phyloP scores from a whole-genome alignment of 2,329 filamentous ascomycete genomes.

The Hypoxylon sp. region DNA sequence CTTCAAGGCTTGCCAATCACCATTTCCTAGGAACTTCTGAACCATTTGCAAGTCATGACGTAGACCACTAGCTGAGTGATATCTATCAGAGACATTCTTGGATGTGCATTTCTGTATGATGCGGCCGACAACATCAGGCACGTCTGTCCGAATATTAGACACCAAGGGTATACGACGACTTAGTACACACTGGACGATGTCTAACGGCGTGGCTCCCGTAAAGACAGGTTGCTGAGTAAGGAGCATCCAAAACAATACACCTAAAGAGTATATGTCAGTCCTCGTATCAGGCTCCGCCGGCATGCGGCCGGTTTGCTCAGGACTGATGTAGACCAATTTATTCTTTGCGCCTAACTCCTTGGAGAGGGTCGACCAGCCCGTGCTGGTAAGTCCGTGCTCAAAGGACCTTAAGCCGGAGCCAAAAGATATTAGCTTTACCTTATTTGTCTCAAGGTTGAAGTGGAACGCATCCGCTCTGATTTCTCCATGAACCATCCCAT shows the following conservation, averaged over 20 bases:
- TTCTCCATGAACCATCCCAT: conserved; percentile 90
- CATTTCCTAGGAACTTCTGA: conserved; percentile 80
- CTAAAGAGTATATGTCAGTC: conserved; percentile 94
- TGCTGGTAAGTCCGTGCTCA: conserved; percentile 88
- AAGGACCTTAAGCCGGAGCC: conserved; percentile 90
- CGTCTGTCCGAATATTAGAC: conserved; percentile 82
- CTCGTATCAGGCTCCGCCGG: conserved; percentile 91
- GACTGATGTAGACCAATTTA: conserved; percentile 92
- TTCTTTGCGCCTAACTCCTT: conserved; percentile 88
- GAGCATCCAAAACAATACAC: conserved; percentile 89
- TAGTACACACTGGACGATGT: conserved; percentile 92
- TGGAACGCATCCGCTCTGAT: conserved; percentile 93
- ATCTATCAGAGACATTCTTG: conserved; percentile 88
- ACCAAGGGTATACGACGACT: conserved; percentile 83
- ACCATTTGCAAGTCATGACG: conserved; percentile 84
- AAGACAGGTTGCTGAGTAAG: conserved; percentile 86
- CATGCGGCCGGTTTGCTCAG: conserved; percentile 94
- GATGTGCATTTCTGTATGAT: conserved; percentile 95
- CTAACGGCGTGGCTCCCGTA: conserved; percentile 83
- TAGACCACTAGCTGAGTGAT: conserved; percentile 89
- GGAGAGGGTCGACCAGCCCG: conserved; percentile 87
- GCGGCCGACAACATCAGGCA: conserved; percentile 84
- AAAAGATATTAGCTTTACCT: conserved; percentile 86
- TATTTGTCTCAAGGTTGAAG: conserved; percentile 78
- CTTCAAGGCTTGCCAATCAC: conserved; percentile 78